Evolutionary conservation across 192 early-diverging fungal genomes (phyloP).

Genomic region (Entomortierella lignicola): DNA sequence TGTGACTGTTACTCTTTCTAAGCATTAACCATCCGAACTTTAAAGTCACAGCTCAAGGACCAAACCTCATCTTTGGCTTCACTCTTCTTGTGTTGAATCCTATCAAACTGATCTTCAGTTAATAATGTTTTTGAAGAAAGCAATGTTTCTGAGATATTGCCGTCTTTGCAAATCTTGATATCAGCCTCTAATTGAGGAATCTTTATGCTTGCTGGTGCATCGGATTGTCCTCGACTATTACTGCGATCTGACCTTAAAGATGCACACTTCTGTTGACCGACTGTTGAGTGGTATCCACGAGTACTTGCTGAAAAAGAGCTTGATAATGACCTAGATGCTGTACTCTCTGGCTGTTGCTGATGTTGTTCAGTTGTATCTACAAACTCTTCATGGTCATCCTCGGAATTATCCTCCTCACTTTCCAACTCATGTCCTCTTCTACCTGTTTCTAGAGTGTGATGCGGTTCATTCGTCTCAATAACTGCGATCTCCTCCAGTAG

Average conservation of each 20-base stretch:
- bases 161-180: slow-evolving; percentile 27
- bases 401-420: too few relatives aligned
- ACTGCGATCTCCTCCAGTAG: not conserved
- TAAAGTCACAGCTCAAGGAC: slow-evolving; percentile 32
- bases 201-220: not conserved
- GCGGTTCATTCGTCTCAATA: not conserved
- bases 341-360: too few relatives aligned
- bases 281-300: not conserved
- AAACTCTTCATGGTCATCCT: too few relatives aligned
- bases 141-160: slow-evolving; percentile 17
- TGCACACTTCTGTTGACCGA: not conserved
- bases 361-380: too few relatives aligned
- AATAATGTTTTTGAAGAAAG: slow-evolving; percentile 30
- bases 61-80: slow-evolving; percentile 15
- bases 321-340: too few relatives aligned
- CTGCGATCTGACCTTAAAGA: not conserved
- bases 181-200: slow-evolving; percentile 42
- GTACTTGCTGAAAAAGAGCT: not conserved
- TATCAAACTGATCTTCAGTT: slow-evolving; percentile 31
- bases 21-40: slow-evolving; percentile 22
- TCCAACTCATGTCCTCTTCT: too few relatives aligned
- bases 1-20: too few relatives aligned
- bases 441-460: too few relatives aligned
- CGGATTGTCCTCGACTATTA: too few relatives aligned
- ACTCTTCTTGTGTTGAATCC: not conserved